phyloP scores from a whole-genome alignment of 345 rosid genomes.

The Eucalyptus victrix region DNA sequence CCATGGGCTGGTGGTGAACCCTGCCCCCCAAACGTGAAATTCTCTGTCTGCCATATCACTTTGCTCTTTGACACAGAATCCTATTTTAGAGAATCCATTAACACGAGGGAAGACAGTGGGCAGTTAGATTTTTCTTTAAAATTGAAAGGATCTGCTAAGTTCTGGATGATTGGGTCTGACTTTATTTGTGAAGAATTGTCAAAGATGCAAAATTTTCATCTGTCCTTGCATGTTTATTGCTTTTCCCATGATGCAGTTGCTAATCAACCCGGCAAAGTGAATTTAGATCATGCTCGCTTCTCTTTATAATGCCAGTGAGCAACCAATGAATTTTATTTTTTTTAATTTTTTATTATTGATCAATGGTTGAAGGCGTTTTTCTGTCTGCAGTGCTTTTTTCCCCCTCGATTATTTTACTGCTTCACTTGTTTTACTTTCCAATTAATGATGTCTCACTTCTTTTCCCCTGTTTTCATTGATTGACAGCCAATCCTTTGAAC shows the following conservation, averaged over 20 bases:
- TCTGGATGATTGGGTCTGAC: background rate
- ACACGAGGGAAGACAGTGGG: background rate
- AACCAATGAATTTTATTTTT: background rate
- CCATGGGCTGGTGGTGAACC: background rate
- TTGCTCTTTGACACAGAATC: background rate
- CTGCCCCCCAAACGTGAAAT: background rate
- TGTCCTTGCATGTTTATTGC: background rate
- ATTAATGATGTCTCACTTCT: background rate
- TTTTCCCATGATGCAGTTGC: background rate
- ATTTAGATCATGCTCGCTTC: background rate
- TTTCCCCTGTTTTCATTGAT: background rate
- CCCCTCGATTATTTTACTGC: background rate
- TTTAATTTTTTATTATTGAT: background rate
- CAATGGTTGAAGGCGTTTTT: background rate
- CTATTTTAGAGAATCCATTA: background rate
- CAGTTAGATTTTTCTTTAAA: background rate
- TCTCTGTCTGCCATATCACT: background rate
- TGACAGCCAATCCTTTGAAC: slow-evolving; percentile 54
- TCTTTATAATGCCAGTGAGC: background rate
- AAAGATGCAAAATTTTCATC: background rate
- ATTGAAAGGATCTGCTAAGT: background rate
- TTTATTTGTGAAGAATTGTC: background rate
- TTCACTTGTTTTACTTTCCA: background rate
- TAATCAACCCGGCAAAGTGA: background rate
- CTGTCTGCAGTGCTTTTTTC: background rate